phyloP scores from a whole-genome alignment of 2,329 filamentous ascomycete species.

The Beauveria varroae region DNA sequence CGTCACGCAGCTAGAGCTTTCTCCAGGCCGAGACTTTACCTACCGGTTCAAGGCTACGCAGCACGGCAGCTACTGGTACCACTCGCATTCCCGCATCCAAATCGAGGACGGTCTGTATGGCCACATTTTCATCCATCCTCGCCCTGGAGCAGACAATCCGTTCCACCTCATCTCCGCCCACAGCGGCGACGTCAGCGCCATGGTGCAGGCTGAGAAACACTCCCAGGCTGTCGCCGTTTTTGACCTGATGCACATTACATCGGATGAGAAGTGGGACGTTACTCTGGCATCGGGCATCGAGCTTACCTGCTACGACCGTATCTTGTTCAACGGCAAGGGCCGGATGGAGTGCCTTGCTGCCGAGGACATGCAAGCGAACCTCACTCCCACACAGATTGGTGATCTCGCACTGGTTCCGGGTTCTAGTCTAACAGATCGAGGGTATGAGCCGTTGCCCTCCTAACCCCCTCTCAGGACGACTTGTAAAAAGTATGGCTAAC shows the following conservation, averaged over 20 bases:
- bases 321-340: constrained; percentile 57
- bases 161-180: constrained; percentile 39
- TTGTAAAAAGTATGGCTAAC: background rate
- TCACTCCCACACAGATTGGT: constrained; percentile 23
- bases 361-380: constrained; percentile 33
- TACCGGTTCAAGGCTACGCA: constrained; percentile 50
- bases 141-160: constrained; percentile 27
- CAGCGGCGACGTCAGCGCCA: constrained; percentile 30
- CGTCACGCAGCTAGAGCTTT: constrained; percentile 45
- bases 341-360: constrained; percentile 42
- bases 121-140: constrained; percentile 42
- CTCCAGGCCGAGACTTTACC: constrained; percentile 37
- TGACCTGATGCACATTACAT: constrained; percentile 50
- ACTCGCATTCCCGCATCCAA: constrained; percentile 47
- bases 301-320: constrained; percentile 49
- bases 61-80: constrained; percentile 55
- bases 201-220: constrained; percentile 40
- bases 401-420: constrained; percentile 23
- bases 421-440: constrained; percentile 33
- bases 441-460: constrained; percentile 18
- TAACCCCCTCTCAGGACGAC: too few species aligned
- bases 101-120: constrained; percentile 55
- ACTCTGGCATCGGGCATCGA: constrained; percentile 38
- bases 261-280: constrained; percentile 37
- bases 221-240: constrained; percentile 43